Evolutionary conservation across 2,329 filamentous ascomycete genomes (phyloP).

Genomic region (Fusarium bactridioides): DNA sequence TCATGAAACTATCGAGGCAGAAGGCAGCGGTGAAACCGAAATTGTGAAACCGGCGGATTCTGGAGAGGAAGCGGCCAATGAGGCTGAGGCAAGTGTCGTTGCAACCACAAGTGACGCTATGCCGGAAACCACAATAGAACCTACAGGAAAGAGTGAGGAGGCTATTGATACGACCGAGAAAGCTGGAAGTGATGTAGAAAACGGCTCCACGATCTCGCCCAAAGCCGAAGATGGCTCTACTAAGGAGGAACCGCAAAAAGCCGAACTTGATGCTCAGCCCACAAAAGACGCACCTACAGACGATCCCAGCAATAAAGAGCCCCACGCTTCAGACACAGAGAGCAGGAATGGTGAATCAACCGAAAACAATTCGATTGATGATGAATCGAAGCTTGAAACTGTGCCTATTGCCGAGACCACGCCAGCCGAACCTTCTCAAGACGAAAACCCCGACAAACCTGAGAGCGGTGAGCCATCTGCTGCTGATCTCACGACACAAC

Average conservation of each 20-base stretch:
- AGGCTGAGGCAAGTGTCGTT: not conserved
- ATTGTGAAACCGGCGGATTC: not conserved
- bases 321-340: not conserved
- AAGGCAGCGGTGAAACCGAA: not conserved
- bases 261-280: not conserved
- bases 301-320: not conserved
- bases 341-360: not conserved
- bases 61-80: not conserved
- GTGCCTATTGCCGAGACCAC: not conserved
- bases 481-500: not conserved
- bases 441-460: not conserved
- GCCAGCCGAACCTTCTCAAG: not conserved
- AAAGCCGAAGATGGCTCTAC: not conserved
- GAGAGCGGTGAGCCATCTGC: not conserved
- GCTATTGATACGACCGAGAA: not conserved
- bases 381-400: not conserved
- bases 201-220: not conserved
- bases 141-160: conserved; percentile 5
- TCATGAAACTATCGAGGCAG: not conserved
- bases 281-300: not conserved
- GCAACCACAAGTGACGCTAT: not conserved
- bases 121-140: not conserved
- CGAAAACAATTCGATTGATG: not conserved
- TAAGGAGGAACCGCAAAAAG: not conserved
- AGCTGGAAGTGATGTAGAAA: not conserved